Base-by-base conservation (phyloP, 805 yeast genomes). In the Sugiyamaella valdiviana region DNA sequence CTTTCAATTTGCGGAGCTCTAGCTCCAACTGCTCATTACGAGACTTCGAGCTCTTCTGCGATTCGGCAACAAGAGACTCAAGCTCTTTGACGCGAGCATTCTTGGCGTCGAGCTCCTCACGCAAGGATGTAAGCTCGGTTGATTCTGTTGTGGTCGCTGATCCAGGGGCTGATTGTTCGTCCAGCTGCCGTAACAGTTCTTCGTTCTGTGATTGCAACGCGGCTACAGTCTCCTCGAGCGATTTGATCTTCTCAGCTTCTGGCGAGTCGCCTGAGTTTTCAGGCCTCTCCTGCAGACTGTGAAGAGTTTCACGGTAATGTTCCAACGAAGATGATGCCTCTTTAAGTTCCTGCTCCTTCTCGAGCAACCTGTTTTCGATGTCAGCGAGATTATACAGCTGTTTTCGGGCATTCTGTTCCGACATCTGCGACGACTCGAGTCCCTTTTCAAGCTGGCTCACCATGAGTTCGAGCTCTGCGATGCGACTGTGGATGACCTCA, bases 381-480 rank as follows among this genome's bases (percentile, higher is more conserved):
- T 63, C 64, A 4, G 70, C 70, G 41, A 66, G 59, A 14, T 62
- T 59, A 1, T 58, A 46, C 15, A 66, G 57, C 55, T 65, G 66
- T 38, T 57, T 56, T 26, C 59, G 57, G 23, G 64, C 59, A 40
- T 59, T 64, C 45, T 51, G 50, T 47, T 57, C 67, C 35, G 50
- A 52, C 52, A 47, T 46, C 36, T 58, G 56, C 35, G 59, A 50
- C 12, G 48, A 29, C 24, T 57, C 53, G 19, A 58, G 51, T 24
- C 52, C 58, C n/a, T 45, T 44, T 32, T 63, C 63, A 20, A 63
- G 49, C 19, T 49, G 50, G 12, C 57, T 24, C 10, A 61, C 54
- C 54, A 48, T 50, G 6, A 48, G 52, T 50, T 62, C 63, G 32
- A 60, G 44, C 39, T 59, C 63, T n/a, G 44, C 52, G 12, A 57